These are phyloP conservation scores for Antarctomyces pellizariae DNA, from an alignment of 495 filamentous ascomycete species.

Conservation along the genomic window DNA sequence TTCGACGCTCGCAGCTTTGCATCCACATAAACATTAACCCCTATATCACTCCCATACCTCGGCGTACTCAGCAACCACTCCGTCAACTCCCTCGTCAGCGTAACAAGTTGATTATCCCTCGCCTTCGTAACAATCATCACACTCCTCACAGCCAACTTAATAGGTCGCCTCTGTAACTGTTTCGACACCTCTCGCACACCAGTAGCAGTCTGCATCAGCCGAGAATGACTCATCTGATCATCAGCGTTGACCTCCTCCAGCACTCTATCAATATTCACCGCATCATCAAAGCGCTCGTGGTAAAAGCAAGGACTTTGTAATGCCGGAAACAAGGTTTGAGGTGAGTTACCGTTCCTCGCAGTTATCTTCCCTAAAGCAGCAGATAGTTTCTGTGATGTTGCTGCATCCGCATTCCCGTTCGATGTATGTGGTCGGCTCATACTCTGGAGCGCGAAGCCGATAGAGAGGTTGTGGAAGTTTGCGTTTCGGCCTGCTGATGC, in stretches of 20 bases:
- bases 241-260: slow-evolving; percentile 83
- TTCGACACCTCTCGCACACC: slow-evolving; percentile 86
- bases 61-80: slow-evolving; percentile 72
- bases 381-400: slow-evolving; percentile 37
- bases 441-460: slow-evolving; percentile 25
- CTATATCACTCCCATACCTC: slow-evolving; percentile 53
- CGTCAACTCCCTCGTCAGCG: slow-evolving; percentile 62
- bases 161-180: slow-evolving; percentile 70
- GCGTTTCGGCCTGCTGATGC: slow-evolving; percentile 44
- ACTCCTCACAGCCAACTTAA: slow-evolving; percentile 67
- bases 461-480: slow-evolving; percentile 27
- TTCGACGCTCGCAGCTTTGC: slow-evolving; percentile 68
- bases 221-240: slow-evolving; percentile 76
- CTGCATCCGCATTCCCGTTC: slow-evolving; percentile 6
- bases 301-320: slow-evolving; percentile 90
- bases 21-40: slow-evolving; percentile 86
- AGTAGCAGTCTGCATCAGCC: slow-evolving; percentile 81
- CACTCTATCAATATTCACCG: slow-evolving; percentile 83
- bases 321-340: slow-evolving; percentile 35
- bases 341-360: slow-evolving; percentile 16
- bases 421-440: slow-evolving; percentile 16
- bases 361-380: slow-evolving; percentile 36
- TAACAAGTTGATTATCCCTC: slow-evolving; percentile 68
- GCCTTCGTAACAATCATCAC: slow-evolving; percentile 97
- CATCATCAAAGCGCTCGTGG: slow-evolving; percentile 87